A percentile compares a stretch with the other conserved stretches of the same genome.
phyloP scores from a whole-genome alignment of 1,139 yeast genomes.

The Suhomyces terraborum region DNA sequence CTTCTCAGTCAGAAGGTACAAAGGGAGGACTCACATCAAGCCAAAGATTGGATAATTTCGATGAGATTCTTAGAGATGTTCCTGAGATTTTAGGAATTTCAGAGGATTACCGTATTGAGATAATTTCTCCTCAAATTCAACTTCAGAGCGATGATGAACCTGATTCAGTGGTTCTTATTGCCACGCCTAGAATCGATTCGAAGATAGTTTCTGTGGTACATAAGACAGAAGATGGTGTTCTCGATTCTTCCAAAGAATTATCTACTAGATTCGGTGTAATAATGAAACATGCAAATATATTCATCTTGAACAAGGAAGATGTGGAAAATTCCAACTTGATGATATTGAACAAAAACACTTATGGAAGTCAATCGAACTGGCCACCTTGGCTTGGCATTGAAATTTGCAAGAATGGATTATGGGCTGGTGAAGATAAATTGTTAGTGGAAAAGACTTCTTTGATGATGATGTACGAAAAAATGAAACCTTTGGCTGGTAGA shows the following conservation, averaged over 20 bases:
- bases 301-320: constrained; percentile 38
- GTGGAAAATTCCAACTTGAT: constrained; percentile 20
- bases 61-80: constrained; percentile 50
- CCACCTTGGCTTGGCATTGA: constrained; percentile 53
- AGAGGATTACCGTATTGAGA: constrained; percentile 68
- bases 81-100: constrained; percentile 47
- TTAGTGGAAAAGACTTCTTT: constrained; percentile 43
- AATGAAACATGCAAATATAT: constrained; percentile 42
- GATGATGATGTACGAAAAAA: constrained; percentile 38
- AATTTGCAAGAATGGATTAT: constrained; percentile 38
- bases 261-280: constrained; percentile 43
- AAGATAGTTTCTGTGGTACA: constrained; percentile 42
- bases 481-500: constrained; percentile 30
- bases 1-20: constrained; percentile 1
- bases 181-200: constrained; percentile 44
- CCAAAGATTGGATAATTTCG: constrained; percentile 43
- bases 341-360: constrained; percentile 31
- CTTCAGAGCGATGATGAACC: constrained; percentile 66
- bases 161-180: constrained; percentile 53
- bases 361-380: constrained; percentile 45
- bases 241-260: constrained; percentile 30
- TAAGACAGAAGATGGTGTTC: constrained; percentile 24
- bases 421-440: constrained; percentile 41
- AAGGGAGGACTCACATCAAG: constrained; percentile 17
- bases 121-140: constrained; percentile 86